A percentile compares a stretch with the other conserved stretches of the same genome.
phyloP scores from a whole-genome alignment of 2,329 filamentous ascomycete species.

The Exophiala mesophila region DNA sequence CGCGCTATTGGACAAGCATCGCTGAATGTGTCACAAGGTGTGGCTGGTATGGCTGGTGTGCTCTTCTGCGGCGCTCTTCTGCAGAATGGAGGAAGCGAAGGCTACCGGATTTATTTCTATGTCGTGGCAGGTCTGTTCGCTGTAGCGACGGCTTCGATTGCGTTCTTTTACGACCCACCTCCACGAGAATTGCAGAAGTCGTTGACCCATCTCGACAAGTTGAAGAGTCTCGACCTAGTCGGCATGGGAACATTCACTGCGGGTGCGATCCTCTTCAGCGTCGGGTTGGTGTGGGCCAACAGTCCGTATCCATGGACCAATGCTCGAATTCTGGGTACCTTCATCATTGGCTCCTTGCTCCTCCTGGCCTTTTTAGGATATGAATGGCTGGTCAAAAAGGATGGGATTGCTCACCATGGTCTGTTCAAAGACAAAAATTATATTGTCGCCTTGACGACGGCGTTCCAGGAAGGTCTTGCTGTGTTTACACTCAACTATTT shows the following conservation, averaged over 20 bases:
- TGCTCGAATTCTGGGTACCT: background rate
- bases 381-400: background rate
- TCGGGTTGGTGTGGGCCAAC: background rate
- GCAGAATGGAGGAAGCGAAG: background rate
- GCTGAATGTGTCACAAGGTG: background rate
- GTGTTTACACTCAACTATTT: background rate
- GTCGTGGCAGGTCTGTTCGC: background rate
- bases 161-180: background rate
- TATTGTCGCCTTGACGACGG: background rate
- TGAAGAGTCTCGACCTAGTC: background rate
- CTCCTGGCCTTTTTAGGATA: background rate
- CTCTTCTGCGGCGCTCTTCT: background rate
- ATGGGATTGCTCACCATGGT: slow-evolving; percentile 1
- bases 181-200: background rate
- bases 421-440: slow-evolving; percentile 1
- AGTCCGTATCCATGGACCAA: background rate
- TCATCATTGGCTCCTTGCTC: background rate
- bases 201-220: background rate
- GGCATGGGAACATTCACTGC: background rate
- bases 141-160: background rate
- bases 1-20: background rate
- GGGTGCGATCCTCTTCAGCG: background rate
- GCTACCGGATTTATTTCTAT: background rate
- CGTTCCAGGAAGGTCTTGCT: background rate
- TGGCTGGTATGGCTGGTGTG: background rate